Percentiles rank a stretch among this genome's conserved stretches.
phyloP scores from a whole-genome alignment of 768 basidiomycete species.

The Leucocoprinus birnbaumii region DNA sequence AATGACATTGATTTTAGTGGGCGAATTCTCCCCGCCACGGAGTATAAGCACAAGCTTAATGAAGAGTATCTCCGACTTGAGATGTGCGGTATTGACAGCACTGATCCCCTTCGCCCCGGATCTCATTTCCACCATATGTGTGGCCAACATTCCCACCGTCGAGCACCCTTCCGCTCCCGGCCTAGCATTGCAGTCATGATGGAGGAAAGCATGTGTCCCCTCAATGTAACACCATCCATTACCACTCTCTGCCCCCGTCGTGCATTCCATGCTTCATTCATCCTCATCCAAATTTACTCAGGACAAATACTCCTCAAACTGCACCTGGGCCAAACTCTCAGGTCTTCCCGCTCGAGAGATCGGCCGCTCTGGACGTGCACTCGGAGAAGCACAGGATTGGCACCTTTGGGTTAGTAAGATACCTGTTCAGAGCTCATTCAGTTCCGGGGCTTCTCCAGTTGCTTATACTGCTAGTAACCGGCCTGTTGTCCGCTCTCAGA shows the following conservation, averaged over 20 bases:
- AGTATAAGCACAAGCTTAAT: slow-evolving; percentile 40
- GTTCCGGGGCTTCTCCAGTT: slow-evolving; percentile 19
- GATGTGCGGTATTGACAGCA: background rate
- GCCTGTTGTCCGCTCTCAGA: slow-evolving; percentile 46
- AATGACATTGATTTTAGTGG: slow-evolving; percentile 38
- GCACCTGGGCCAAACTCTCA: slow-evolving; percentile 91
- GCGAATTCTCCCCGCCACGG: slow-evolving; percentile 40
- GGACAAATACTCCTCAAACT: slow-evolving; percentile 91
- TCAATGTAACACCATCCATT: slow-evolving; percentile 16
- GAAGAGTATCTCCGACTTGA: slow-evolving; percentile 27
- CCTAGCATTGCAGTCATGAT: slow-evolving; percentile 10
- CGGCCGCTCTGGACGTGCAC: slow-evolving; percentile 81
- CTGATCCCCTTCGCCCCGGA: slow-evolving; percentile 19
- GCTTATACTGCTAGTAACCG: slow-evolving; percentile 23
- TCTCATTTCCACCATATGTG: slow-evolving; percentile 41
- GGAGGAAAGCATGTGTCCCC: slow-evolving; percentile 18
- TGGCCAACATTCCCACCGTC: slow-evolving; percentile 23
- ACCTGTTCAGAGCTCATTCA: slow-evolving; percentile 21
- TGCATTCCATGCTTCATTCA: slow-evolving; percentile 83
- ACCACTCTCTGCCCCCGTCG: slow-evolving; percentile 75
- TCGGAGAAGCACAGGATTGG: slow-evolving; percentile 88
- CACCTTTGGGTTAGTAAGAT: slow-evolving; percentile 87
- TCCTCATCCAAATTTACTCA: slow-evolving; percentile 92
- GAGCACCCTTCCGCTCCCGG: background rate
- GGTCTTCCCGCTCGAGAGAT: slow-evolving; percentile 85